Evolutionary conservation across 805 yeast species (phyloP).

Genomic region (Blastobotrys terrestris): DNA sequence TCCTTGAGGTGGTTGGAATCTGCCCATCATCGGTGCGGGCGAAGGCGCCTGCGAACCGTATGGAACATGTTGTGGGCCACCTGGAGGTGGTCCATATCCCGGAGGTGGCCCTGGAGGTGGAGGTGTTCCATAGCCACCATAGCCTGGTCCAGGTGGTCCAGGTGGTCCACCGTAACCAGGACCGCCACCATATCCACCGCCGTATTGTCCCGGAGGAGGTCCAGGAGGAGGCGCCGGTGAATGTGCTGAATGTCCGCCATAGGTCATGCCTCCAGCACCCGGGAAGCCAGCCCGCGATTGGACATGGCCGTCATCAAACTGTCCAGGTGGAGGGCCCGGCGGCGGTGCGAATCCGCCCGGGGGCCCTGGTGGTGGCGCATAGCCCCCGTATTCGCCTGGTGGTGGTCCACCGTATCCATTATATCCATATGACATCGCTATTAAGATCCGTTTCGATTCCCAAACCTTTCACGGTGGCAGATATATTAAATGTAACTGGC

Average conservation of each 20-base stretch:
- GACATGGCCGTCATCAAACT: constrained; percentile 13
- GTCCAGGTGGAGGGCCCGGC: constrained; percentile 29
- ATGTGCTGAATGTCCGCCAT: constrained; percentile 2
- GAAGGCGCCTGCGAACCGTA: constrained; percentile 12
- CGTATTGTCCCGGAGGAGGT: constrained; percentile 26
- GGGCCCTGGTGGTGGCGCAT: constrained; percentile 16
- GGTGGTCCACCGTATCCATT: constrained; percentile 3
- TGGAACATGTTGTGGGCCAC: constrained; percentile 21
- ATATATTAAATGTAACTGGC: background rate
- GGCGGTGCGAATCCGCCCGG: constrained; percentile 21
- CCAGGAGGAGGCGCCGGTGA: constrained; percentile 24
- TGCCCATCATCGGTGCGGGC: constrained; percentile 1
- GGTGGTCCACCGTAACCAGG: constrained; percentile 18
- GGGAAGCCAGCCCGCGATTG: constrained; percentile 10
- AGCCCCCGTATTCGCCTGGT: constrained; percentile 9
- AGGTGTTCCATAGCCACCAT: too few relatives aligned
- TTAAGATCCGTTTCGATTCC: background rate
- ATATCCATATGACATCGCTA: background rate
- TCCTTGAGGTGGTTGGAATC: constrained; percentile 4
- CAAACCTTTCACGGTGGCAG: background rate
- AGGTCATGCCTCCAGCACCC: constrained; percentile 11
- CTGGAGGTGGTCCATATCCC: constrained; percentile 22
- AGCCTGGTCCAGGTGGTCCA: constrained; percentile 27
- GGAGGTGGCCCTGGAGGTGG: constrained; percentile 22
- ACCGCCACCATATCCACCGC: constrained; percentile 16